Percentiles rank a stretch among this genome's conserved stretches.
Conservation (phyloP, 2,329 filamentous ascomycete genomes). For the Penicillium sumatraense region DNA sequence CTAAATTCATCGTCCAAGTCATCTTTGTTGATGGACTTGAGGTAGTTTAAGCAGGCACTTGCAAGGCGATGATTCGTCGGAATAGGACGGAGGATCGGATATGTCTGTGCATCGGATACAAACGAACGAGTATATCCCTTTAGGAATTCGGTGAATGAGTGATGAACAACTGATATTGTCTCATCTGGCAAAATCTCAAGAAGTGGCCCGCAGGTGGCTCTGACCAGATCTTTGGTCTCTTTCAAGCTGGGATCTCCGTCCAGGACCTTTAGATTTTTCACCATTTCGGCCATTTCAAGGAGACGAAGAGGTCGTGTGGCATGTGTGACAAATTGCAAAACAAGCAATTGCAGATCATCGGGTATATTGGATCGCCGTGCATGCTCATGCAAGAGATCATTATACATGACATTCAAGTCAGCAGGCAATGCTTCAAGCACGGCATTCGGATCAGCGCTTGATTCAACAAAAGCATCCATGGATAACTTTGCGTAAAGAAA, state of each 20-base stretch:
- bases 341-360: slow-evolving; percentile 40
- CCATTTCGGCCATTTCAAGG: slow-evolving; percentile 45
- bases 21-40: slow-evolving; percentile 9
- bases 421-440: slow-evolving; percentile 38
- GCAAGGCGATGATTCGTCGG: slow-evolving; percentile 13
- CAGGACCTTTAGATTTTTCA: slow-evolving; percentile 16
- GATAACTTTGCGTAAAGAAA: slow-evolving; percentile 25
- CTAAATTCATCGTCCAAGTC: slow-evolving; percentile 5
- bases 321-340: slow-evolving; percentile 51
- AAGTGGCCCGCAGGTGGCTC: slow-evolving; percentile 46
- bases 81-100: slow-evolving; percentile 14
- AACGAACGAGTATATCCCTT: slow-evolving; percentile 24
- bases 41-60: slow-evolving; percentile 16
- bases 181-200: slow-evolving; percentile 53
- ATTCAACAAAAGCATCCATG: slow-evolving; percentile 17
- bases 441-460: slow-evolving; percentile 4
- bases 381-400: slow-evolving; percentile 43
- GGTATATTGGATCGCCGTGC: slow-evolving; percentile 36
- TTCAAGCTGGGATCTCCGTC: slow-evolving; percentile 1
- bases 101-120: background rate
- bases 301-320: slow-evolving; percentile 48
- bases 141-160: slow-evolving; percentile 55
- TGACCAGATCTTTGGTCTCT: slow-evolving; percentile 41
- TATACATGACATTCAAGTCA: slow-evolving; percentile 49
- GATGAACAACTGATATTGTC: slow-evolving; percentile 52